These are phyloP conservation scores for Naematelia encephala DNA, from an alignment of 768 basidiomycete species.

Conservation along the genomic window DNA sequence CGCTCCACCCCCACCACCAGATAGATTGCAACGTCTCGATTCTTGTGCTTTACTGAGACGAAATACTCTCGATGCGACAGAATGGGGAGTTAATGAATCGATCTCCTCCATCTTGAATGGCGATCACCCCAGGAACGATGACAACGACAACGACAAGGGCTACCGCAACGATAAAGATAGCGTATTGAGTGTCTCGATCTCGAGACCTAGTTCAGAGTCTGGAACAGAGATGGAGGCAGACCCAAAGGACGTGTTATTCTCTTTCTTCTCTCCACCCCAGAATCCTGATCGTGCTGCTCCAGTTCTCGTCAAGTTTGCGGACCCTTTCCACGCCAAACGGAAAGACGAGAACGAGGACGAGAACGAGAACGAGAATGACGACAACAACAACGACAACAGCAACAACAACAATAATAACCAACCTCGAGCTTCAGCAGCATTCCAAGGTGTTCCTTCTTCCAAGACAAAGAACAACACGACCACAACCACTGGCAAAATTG, in stretches of 20 bases:
- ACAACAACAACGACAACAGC: neutral
- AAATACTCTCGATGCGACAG: neutral
- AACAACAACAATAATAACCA: neutral
- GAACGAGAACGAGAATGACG: too few relatives aligned
- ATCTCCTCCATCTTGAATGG: slow-evolving; percentile 10
- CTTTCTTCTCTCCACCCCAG: slow-evolving; percentile 1
- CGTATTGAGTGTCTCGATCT: neutral
- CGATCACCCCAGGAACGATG: neutral
- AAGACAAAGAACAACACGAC: neutral
- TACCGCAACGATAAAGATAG: too few relatives aligned
- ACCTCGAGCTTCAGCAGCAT: slow-evolving; percentile 2
- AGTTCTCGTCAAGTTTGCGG: slow-evolving; percentile 13
- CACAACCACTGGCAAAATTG: neutral
- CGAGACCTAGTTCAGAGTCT: neutral
- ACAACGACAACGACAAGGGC: neutral
- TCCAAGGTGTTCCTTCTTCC: slow-evolving; percentile 8
- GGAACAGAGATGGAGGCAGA: neutral
- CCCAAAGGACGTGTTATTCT: slow-evolving; percentile 9
- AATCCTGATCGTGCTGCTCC: slow-evolving; percentile 4
- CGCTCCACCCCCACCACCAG: slow-evolving; percentile 3
- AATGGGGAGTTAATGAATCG: slow-evolving; percentile 16
- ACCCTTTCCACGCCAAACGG: slow-evolving; percentile 5
- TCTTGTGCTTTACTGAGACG: slow-evolving; percentile 4
- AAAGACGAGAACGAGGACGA: neutral
- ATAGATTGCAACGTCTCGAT: neutral